Evolutionary conservation across 164 flowering plant species (phyloP).

Genomic region (Magnolia sinica): DNA sequence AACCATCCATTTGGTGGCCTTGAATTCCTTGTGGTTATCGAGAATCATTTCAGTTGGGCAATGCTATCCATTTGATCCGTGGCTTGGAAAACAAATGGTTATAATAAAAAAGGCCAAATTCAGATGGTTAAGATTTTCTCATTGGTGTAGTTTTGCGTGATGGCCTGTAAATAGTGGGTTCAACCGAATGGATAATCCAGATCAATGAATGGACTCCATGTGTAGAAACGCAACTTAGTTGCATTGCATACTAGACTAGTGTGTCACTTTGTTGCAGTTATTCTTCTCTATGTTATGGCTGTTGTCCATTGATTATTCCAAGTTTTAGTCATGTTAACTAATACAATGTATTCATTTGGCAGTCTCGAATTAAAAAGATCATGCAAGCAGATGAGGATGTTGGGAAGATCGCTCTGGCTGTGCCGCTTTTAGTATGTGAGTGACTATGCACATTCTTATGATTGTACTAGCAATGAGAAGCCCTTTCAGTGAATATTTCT

Average conservation of each 20-base stretch:
- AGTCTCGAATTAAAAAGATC: constrained; percentile 23
- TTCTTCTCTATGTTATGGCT: background rate
- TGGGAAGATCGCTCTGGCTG: constrained; percentile 23
- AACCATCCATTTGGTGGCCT: no score
- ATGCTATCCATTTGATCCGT: no score
- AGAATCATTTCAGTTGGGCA: no score
- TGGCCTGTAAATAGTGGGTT: no score
- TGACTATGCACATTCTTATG: background rate
- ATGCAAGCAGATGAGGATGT: constrained; percentile 26
- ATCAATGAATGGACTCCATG: background rate
- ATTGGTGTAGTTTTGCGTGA: no score
- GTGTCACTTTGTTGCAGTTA: background rate
- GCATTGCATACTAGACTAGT: background rate
- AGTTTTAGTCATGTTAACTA: background rate
- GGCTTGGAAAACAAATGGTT: no score
- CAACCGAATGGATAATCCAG: no score
- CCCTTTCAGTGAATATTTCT: constrained; percentile 1
- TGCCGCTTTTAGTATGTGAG: constrained; percentile 22
- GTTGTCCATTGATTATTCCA: background rate
- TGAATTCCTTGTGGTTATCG: no score
- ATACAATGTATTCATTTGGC: background rate
- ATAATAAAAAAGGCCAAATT: no score
- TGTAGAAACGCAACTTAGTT: background rate
- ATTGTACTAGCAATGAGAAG: background rate
- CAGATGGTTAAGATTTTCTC: no score